phyloP scores from a whole-genome alignment of 2,329 filamentous ascomycete species.

The Colletotrichum sp. region DNA sequence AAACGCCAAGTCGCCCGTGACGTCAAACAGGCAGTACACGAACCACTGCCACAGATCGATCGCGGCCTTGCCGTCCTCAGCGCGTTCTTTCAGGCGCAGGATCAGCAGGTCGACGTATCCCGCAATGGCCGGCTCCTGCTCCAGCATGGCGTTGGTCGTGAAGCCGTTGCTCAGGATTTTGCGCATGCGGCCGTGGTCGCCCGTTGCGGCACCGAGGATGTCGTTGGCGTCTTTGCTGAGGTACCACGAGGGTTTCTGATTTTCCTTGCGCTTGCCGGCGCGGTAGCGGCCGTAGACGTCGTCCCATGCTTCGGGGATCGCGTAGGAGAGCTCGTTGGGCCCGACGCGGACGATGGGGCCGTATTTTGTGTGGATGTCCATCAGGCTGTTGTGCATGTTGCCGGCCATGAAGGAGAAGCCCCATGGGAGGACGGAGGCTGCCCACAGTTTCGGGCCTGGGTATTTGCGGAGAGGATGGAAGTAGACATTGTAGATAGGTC shows the following conservation, averaged over 20 bases:
- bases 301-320: neutral
- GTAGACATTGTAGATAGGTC: neutral
- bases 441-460: slow-evolving; percentile 25
- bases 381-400: neutral
- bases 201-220: neutral
- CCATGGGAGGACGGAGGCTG: neutral
- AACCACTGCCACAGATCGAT: neutral
- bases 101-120: neutral
- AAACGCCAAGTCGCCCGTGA: neutral
- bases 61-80: neutral
- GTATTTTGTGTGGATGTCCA: slow-evolving; percentile 15
- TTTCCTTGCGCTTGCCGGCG: neutral
- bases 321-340: slow-evolving; percentile 29
- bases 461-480: neutral
- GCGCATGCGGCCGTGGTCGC: neutral
- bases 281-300: neutral
- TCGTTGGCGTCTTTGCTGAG: neutral
- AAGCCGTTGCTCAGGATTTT: neutral
- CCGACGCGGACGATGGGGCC: slow-evolving; percentile 42
- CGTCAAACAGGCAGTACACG: neutral
- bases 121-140: neutral
- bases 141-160: neutral
- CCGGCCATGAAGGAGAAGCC: neutral
- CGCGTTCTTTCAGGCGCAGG: neutral
- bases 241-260: neutral